Percentiles rank a stretch among this genome's conserved stretches.
Conservation (phyloP, 306 rosid species). For the Benincasa hispida region DNA sequence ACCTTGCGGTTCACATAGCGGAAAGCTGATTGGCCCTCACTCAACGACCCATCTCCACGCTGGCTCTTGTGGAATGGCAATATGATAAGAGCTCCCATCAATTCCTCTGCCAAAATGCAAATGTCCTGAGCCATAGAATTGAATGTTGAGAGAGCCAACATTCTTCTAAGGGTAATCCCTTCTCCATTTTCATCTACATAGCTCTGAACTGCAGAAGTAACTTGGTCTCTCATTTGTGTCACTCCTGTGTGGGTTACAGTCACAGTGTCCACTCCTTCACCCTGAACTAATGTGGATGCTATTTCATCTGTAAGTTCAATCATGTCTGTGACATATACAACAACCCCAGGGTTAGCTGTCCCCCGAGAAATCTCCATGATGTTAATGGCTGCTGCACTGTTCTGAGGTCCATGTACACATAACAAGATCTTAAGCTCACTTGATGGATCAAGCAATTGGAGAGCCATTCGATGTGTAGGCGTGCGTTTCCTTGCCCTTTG, state of each 20-base stretch:
- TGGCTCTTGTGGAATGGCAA: slow-evolving; percentile 74
- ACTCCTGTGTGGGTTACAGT: slow-evolving; percentile 36
- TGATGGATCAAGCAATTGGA: slow-evolving; percentile 52
- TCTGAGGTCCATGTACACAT: slow-evolving; percentile 63
- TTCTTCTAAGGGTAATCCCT: slow-evolving; percentile 40
- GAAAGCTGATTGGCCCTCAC: slow-evolving; percentile 48
- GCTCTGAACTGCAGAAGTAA: slow-evolving; percentile 40
- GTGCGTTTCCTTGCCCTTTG: slow-evolving; percentile 57
- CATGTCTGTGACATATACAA: slow-evolving; percentile 60
- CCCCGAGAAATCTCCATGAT: slow-evolving; percentile 76
- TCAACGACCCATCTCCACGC: slow-evolving; percentile 39
- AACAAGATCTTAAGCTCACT: slow-evolving; percentile 45
- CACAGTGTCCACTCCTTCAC: slow-evolving; percentile 28
- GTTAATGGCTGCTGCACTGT: slow-evolving; percentile 44
- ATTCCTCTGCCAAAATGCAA: slow-evolving; percentile 62
- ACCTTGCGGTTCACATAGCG: slow-evolving; percentile 83
- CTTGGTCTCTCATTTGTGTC: slow-evolving; percentile 44
- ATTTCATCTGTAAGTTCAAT: slow-evolving; percentile 61
- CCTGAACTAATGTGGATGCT: slow-evolving; percentile 36
- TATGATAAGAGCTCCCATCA: slow-evolving; percentile 55
- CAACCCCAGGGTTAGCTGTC: slow-evolving; percentile 37
- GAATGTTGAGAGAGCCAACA: slow-evolving; percentile 46
- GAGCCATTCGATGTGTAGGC: slow-evolving; percentile 63
- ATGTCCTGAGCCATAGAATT: slow-evolving; percentile 51
- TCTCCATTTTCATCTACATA: slow-evolving; percentile 28